These are phyloP conservation scores for Aspergillus homomorphus DNA, from an alignment of 495 filamentous ascomycete species.

Conservation along the genomic window DNA sequence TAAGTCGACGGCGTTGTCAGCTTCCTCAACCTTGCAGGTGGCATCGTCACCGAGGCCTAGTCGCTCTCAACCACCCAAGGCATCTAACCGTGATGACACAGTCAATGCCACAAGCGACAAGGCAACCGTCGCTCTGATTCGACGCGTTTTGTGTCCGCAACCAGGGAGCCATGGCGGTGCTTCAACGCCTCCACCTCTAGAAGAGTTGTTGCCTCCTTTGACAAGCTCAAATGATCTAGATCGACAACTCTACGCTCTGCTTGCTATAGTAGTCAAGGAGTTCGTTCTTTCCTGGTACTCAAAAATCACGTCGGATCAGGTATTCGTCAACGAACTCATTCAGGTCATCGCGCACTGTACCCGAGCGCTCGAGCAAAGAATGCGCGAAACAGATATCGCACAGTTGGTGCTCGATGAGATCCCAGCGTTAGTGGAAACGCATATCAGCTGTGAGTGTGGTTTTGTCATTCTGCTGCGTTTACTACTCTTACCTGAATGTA, in stretches of 20 bases:
- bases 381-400: conserved; percentile 78
- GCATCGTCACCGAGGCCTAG: conserved; percentile 32
- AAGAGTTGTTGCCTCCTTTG: conserved; percentile 83
- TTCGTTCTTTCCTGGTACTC: conserved; percentile 90
- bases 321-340: conserved; percentile 81
- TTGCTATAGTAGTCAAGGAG: conserved; percentile 83
- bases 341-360: conserved; percentile 89
- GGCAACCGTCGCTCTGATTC: conserved; percentile 57
- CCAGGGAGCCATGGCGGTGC: conserved; percentile 34
- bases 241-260: conserved; percentile 83
- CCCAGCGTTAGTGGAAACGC: conserved; percentile 74
- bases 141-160: conserved; percentile 63
- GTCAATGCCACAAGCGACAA: conserved; percentile 50
- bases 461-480: background rate
- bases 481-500: background rate
- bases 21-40: conserved; percentile 25
- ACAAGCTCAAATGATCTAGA: conserved; percentile 93
- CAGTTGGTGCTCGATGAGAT: conserved; percentile 84
- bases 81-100: conserved; percentile 26
- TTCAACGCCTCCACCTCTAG: conserved; percentile 54
- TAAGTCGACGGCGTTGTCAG: conserved; percentile 33
- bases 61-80: conserved; percentile 29
- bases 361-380: conserved; percentile 75
- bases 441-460: conserved; percentile 64
- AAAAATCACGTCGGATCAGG: conserved; percentile 85